Conservation (phyloP, 768 basidiomycete species). For the Boletus rubroflammeus region DNA sequence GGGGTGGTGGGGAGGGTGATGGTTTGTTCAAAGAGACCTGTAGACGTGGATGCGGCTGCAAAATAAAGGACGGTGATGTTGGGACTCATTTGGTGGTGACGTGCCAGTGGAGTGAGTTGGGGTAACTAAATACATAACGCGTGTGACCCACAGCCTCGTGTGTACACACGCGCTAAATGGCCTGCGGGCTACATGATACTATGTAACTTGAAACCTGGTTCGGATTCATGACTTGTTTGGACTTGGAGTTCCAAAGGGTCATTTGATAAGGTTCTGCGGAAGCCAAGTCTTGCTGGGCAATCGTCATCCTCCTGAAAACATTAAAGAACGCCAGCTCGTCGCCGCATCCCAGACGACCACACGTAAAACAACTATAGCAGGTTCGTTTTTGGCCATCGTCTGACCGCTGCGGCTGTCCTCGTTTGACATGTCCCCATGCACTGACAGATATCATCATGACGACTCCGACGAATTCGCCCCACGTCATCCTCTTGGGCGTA, state of each 20-base stretch:
- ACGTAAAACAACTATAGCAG: too few species aligned
- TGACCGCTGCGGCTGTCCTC: not conserved
- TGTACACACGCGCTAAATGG: too few species aligned
- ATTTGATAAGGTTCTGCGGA: not conserved
- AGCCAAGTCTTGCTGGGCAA: not conserved
- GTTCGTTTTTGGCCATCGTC: not conserved
- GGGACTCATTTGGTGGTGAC: not conserved
- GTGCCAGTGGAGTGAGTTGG: not conserved
- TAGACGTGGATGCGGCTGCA: conserved; percentile 66
- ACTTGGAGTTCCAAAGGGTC: not conserved
- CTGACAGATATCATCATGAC: conserved; percentile 18
- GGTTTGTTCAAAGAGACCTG: conserved; percentile 52
- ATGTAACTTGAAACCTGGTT: too few species aligned
- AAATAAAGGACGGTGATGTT: conserved; percentile 50
- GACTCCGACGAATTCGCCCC: conserved; percentile 13
- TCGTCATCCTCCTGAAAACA: not conserved
- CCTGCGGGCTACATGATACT: too few species aligned
- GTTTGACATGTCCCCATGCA: not conserved
- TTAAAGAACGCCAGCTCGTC: not conserved
- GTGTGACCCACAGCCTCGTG: too few species aligned
- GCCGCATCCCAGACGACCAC: too few species aligned
- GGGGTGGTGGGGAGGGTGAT: conserved; percentile 44
- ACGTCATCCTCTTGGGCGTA: conserved; percentile 27
- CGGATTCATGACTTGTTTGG: not conserved
- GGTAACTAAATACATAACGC: too few species aligned